Base-by-base conservation (phyloP, 345 rosid genomes). In the Dipteronia sinensis region DNA sequence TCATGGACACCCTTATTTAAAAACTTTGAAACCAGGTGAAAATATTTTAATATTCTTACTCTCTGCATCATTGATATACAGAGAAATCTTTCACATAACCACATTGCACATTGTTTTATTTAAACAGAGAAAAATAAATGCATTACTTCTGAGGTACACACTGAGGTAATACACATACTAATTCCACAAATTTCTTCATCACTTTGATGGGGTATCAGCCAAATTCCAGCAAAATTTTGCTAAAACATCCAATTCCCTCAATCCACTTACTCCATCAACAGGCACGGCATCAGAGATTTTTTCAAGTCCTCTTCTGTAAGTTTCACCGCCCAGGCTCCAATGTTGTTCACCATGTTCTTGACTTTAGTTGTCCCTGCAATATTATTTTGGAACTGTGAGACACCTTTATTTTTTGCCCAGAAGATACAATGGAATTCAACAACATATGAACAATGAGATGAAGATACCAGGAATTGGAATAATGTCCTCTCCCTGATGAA, bases 391-490 rank as follows among this genome's bases (percentile, higher is more conserved):
- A 69, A 15, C 59, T 47, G 22, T 10, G 40, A 13, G 17, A 20
- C 59, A 6, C 31, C 27, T 27, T 27, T 27, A 0, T 27, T 4
- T 67, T 31, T 31, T 0, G n/a, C 51, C 20, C 16, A 11, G 66
- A 63, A 63, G 66, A 25, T 22, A 63, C 66, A 10, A 22, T 10
- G 17, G 13, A 63, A 63, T 63, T 63, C 38, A 23, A 63, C 66
- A 6, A 56, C 20, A 2, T 56, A n/a, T 42, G 22, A 6, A 19
- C 9, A 19, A 6, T 16, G 40, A 31, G 31, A 0, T 10, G 2
- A 75, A 74, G 13, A 27, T 81, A 83, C 85, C 86, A 56, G 88
- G 88, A 61, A 84, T 83, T 42, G 87, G 86, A 63, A 85, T 62
- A n/a, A 82, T 25, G 51, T 83, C 85, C 47, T 76, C 76, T 62